Percentiles rank a stretch among this genome's conserved stretches.
phyloP scores from a whole-genome alignment of 257 asterid species.

The Salvia rosmarinus region DNA sequence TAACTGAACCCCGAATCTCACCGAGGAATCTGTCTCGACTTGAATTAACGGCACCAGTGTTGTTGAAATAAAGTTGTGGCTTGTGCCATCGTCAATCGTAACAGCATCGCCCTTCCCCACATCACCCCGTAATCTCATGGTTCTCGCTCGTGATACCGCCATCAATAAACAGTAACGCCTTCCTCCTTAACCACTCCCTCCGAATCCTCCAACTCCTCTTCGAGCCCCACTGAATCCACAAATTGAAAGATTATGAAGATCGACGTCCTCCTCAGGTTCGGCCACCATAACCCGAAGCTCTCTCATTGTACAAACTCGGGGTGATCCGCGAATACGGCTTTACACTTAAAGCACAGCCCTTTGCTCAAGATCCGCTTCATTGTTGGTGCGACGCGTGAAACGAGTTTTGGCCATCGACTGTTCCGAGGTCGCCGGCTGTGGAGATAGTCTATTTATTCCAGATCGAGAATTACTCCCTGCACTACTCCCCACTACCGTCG shows the following conservation, averaged over 20 bases:
- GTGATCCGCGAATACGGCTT: background rate
- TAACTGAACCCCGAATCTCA: background rate
- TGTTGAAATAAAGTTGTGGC: background rate
- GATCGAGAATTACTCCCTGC: background rate
- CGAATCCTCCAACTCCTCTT: background rate
- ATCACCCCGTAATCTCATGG: background rate
- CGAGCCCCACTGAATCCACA: background rate
- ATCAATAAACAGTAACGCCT: background rate
- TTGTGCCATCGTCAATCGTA: background rate
- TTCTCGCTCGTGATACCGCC: background rate
- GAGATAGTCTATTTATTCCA: background rate
- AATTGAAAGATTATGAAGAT: background rate
- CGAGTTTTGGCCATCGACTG: background rate
- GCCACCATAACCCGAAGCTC: background rate
- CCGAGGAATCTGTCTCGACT: background rate
- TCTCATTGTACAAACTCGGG: background rate
- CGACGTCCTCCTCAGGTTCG: background rate
- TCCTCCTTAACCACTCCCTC: background rate
- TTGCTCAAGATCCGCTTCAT: background rate
- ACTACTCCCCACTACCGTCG: background rate
- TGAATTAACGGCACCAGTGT: background rate
- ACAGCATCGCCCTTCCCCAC: background rate
- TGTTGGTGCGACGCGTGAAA: background rate
- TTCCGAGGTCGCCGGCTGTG: background rate
- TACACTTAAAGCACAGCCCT: slow-evolving; percentile 3